Percentiles rank a stretch among this genome's conserved stretches.
These are phyloP conservation scores for Holtermannia corniformis DNA, from an alignment of 768 basidiomycete genomes.

Conservation along the genomic window DNA sequence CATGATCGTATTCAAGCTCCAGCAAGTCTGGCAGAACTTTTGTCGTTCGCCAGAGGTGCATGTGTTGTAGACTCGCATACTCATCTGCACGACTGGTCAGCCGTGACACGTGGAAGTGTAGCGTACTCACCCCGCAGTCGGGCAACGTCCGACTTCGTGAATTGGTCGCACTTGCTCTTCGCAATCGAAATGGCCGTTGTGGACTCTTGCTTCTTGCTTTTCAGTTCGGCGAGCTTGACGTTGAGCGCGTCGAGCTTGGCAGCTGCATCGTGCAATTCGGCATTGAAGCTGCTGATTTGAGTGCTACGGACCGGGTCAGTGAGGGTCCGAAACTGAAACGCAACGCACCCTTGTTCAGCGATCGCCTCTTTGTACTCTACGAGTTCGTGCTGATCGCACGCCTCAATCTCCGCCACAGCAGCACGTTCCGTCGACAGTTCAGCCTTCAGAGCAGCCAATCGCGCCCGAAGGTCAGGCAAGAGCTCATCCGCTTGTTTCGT, in stretches of 20 bases:
- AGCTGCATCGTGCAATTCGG: constrained; percentile 30
- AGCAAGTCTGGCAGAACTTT: constrained; percentile 8
- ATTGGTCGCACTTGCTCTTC: constrained; percentile 35
- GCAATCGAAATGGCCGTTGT: constrained; percentile 30
- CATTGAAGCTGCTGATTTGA: constrained; percentile 32
- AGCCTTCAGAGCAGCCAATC: constrained; percentile 25
- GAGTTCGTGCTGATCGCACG: constrained; percentile 37
- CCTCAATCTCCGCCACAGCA: constrained; percentile 32
- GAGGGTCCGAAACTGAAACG: background rate
- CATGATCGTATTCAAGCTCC: constrained; percentile 20
- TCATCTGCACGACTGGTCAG: constrained; percentile 26
- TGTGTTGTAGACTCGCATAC: constrained; percentile 28
- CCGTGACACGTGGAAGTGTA: background rate
- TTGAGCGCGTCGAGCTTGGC: constrained; percentile 30
- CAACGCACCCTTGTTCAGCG: constrained; percentile 31
- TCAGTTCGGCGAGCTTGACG: constrained; percentile 28
- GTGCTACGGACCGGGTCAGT: constrained; percentile 14
- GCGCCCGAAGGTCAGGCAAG: constrained; percentile 29
- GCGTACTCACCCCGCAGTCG: constrained; percentile 34
- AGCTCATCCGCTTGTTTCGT: constrained; percentile 10
- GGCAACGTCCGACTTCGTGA: constrained; percentile 32
- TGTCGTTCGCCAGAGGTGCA: constrained; percentile 31
- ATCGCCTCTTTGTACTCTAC: constrained; percentile 25
- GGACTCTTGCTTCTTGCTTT: constrained; percentile 20
- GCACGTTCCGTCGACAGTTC: constrained; percentile 36